Evolutionary conservation across 345 rosid species (phyloP).

Genomic region (Lenwebbia sp.): DNA sequence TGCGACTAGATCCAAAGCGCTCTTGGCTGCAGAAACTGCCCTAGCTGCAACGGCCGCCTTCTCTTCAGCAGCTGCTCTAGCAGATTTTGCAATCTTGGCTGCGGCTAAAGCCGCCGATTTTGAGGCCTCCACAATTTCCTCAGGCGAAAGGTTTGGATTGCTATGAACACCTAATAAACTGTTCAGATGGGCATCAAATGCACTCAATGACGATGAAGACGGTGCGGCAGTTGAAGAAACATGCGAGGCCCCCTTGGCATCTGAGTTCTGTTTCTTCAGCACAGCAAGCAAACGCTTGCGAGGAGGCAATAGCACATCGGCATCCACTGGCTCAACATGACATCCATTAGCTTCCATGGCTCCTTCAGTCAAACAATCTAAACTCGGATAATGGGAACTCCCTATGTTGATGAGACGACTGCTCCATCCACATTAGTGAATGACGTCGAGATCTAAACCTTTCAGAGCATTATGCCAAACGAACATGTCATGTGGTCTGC

Average conservation of each 20-base stretch:
- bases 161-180: constrained; percentile 29
- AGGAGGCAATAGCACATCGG: constrained; percentile 76
- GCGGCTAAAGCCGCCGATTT: constrained; percentile 47
- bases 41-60: constrained; percentile 77
- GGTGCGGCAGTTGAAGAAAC: constrained; percentile 28
- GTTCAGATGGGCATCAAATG: constrained; percentile 36
- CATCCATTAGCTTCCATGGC: constrained; percentile 52
- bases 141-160: constrained; percentile 31
- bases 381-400: not conserved
- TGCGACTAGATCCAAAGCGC: constrained; percentile 60
- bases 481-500: not conserved
- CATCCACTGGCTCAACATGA: constrained; percentile 51
- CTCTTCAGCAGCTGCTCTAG: constrained; percentile 67
- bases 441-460: not conserved
- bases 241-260: constrained; percentile 2
- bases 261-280: constrained; percentile 62
- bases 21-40: constrained; percentile 64
- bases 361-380: not conserved
- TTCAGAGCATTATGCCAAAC: not conserved
- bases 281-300: constrained; percentile 89
- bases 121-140: constrained; percentile 51
- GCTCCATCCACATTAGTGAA: not conserved
- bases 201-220: constrained; percentile 20
- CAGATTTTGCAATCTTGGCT: constrained; percentile 44
- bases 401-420: not conserved